A percentile compares a stretch with the other conserved stretches of the same genome.
Evolutionary conservation across 768 basidiomycete species (phyloP).

Genomic region (Lentinus tigrinus): DNA sequence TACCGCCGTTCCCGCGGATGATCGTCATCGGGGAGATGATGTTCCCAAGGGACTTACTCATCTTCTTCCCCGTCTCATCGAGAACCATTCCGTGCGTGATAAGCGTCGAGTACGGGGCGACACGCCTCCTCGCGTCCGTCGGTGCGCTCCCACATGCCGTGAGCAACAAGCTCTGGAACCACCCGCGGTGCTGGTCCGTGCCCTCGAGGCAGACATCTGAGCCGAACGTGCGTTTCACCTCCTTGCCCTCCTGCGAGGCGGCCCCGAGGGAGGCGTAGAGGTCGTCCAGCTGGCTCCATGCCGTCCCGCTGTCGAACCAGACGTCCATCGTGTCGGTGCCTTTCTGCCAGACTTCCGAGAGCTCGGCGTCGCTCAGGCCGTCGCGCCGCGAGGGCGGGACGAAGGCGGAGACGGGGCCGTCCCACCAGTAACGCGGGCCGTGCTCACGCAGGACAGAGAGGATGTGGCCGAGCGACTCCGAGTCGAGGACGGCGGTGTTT

Average conservation of each 20-base stretch:
- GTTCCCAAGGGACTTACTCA: slow-evolving; percentile 98
- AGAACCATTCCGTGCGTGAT: slow-evolving; percentile 98
- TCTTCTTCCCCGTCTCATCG: slow-evolving; percentile 86
- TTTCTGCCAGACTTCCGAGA: slow-evolving; percentile 60
- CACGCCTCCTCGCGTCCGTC: slow-evolving; percentile 24
- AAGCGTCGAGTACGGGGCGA: slow-evolving; percentile 68
- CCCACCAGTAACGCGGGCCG: slow-evolving; percentile 90
- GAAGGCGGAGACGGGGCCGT: slow-evolving; percentile 80
- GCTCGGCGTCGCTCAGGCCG: slow-evolving; percentile 38
- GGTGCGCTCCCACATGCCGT: slow-evolving; percentile 65
- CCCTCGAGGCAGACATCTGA: slow-evolving; percentile 95
- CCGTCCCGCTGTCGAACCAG: slow-evolving; percentile 97
- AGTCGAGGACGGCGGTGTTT: slow-evolving; percentile 62
- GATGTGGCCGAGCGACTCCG: slow-evolving; percentile 70
- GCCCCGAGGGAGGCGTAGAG: slow-evolving; percentile 32
- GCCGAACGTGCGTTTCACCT: slow-evolving; percentile 35
- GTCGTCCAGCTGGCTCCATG: slow-evolving; percentile 77
- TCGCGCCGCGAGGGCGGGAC: slow-evolving; percentile 55
- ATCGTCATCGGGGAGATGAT: slow-evolving; percentile 82
- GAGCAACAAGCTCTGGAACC: slow-evolving; percentile 96
- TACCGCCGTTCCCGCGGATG: slow-evolving; percentile 75
- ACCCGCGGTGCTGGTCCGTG: slow-evolving; percentile 96
- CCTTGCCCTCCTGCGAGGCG: slow-evolving; percentile 14
- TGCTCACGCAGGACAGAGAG: slow-evolving; percentile 68
- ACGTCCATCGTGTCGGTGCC: slow-evolving; percentile 98